These are phyloP conservation scores for Prinsepia uniflora DNA, from an alignment of 306 rosid species.

Conservation along the genomic window DNA sequence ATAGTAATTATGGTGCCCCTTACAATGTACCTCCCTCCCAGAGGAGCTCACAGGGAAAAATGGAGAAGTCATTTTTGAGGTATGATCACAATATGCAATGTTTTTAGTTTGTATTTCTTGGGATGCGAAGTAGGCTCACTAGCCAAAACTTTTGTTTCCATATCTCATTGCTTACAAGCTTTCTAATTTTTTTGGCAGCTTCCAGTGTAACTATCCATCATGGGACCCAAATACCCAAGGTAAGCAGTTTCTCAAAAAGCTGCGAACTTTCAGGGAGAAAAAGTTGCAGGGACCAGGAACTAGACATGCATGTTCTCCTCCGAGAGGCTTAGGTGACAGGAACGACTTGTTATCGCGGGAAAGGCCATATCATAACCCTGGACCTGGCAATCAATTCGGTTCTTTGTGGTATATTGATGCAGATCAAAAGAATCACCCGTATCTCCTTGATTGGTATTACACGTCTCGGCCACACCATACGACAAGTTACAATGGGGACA, in stretches of 20 bases:
- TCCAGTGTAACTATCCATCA: conserved; percentile 68
- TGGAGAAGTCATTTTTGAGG: conserved; percentile 99
- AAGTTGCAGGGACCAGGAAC: conserved; percentile 43
- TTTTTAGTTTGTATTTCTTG: background rate
- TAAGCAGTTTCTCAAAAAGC: conserved; percentile 50
- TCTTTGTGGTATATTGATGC: conserved; percentile 58
- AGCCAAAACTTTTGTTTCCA: background rate
- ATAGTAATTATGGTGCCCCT: conserved; percentile 71
- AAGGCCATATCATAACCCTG: conserved; percentile 33
- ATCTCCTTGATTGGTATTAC: conserved; percentile 87
- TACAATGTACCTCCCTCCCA: conserved; percentile 40
- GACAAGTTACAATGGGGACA: conserved; percentile 19
- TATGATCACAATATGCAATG: conserved; percentile 19
- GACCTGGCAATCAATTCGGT: conserved; percentile 42
- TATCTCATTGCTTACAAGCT: conserved; percentile 10
- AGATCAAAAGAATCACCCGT: conserved; percentile 53
- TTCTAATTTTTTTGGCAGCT: conserved; percentile 50
- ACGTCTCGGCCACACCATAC: conserved; percentile 37
- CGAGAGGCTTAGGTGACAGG: conserved; percentile 42
- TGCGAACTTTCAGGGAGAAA: conserved; percentile 57
- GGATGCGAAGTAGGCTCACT: background rate
- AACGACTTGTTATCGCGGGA: conserved; percentile 41
- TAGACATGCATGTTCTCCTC: conserved; percentile 40
- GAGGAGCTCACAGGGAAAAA: conserved; percentile 94
- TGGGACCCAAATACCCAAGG: conserved; percentile 83